Evolutionary conservation across 116 monocot genomes (phyloP), one percentile per base, ranked within the genome.

Genomic region (Posidonia oceanica): DNA sequence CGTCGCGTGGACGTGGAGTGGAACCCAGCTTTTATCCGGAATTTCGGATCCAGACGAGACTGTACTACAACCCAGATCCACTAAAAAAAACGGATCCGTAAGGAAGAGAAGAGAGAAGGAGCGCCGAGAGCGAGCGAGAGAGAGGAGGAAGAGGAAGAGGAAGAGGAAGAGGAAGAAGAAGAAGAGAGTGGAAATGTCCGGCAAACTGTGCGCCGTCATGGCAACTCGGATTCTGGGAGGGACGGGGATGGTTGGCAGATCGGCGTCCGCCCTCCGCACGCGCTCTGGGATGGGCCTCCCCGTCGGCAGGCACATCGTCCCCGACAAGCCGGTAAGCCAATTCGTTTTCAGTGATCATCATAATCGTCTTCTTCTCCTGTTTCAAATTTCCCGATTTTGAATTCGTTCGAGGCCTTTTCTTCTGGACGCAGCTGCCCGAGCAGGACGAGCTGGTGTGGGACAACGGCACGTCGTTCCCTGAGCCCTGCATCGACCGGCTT

Each of bases 211-310:
- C 85, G 72, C 61, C 54, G 58, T 41, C 14, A 83, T 76, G 48
- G 88, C 88, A 18, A 75, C 89, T 71, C 83, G 91, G 71, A 69
- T 91, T 63, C 69, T 94, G 60, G 88, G 84, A 14, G 88, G 74
- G 0, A 61, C 87, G 18, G 73, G 74, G 69, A 74, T 89, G 56
- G 80, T 81, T 40, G 83, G 77, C 5, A 73, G 78, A 61, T 81
- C 88, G 52, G 74, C 72, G 10, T 63, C 71, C 37, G 58, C 86
- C 51, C 71, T 89, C 75, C 91, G 80, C 62, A 64, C 80, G 59
- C 87, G 96, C 72, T 61, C 96, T 68, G 96, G 96, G 57, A 85
- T 96, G 96, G 96, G 91, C 52, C 88, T 87, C 39, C 92, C 96
- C 57, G 89, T 85, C 76, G 96, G 96, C 73, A 79, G 68, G 51